These are phyloP conservation scores for Clonostachys rhizophaga DNA, from an alignment of 2,329 filamentous ascomycete genomes.

Conservation along the genomic window DNA sequence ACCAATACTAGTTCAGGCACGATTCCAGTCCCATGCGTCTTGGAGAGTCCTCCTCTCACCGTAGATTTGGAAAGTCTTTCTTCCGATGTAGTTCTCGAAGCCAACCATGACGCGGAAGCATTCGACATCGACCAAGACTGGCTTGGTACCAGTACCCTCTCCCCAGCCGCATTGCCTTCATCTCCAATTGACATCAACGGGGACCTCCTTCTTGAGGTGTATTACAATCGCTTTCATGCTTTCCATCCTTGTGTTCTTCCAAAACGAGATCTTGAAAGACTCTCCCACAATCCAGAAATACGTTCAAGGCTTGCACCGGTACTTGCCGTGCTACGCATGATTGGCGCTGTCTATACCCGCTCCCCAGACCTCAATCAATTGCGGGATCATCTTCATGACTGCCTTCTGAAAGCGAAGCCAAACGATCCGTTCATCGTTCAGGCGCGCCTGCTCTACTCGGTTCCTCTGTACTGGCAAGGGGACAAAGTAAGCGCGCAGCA, in stretches of 20 bases:
- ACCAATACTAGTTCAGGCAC: too few species aligned
- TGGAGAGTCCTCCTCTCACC: neutral
- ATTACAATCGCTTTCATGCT: constrained; percentile 26
- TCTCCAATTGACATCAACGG: too few species aligned
- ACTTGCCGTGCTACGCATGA: constrained; percentile 18
- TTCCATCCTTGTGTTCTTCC: constrained; percentile 23
- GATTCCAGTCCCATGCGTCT: too few species aligned
- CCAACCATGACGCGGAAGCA: too few species aligned
- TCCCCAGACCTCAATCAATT: constrained; percentile 3
- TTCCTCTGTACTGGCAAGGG: constrained; percentile 25
- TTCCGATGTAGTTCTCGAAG: too few species aligned
- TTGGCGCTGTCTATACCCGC: constrained; percentile 23
- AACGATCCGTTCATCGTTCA: constrained; percentile 24
- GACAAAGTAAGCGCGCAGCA: constrained; percentile 12
- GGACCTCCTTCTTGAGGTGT: constrained; percentile 20
- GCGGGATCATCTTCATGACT: too few species aligned
- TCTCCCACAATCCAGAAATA: constrained; percentile 2
- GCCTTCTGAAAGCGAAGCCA: neutral
- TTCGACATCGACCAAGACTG: too few species aligned
- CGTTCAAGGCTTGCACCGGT: constrained; percentile 11
- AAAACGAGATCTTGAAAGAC: constrained; percentile 4
- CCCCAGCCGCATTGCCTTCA: too few species aligned
- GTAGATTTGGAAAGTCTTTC: neutral
- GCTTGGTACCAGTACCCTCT: too few species aligned
- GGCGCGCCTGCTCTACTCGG: constrained; percentile 25